These are phyloP conservation scores for Colletotrichum siamense DNA, from an alignment of 2,329 filamentous ascomycete genomes.

Conservation along the genomic window DNA sequence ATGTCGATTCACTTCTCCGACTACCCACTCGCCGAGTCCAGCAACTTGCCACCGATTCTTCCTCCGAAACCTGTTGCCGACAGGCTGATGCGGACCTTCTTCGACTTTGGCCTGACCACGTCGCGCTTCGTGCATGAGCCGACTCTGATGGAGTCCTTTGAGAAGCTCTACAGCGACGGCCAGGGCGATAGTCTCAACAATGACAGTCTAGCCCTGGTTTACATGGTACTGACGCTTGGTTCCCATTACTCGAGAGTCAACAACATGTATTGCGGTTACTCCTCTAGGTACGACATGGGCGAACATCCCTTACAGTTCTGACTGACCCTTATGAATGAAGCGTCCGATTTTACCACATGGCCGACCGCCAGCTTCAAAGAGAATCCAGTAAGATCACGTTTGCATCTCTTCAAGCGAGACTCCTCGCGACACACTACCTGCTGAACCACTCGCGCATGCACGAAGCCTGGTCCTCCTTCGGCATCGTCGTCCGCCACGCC, in stretches of 20 bases:
- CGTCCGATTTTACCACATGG: not conserved
- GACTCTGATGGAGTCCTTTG: not conserved
- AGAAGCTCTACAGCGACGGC: not conserved
- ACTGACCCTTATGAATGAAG: rapidly evolving
- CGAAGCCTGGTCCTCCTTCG: not conserved
- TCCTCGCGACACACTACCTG: not conserved
- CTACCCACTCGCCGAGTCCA: not conserved
- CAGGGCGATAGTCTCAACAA: not conserved
- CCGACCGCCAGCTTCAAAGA: not conserved
- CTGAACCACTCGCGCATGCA: not conserved
- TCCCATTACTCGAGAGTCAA: not conserved
- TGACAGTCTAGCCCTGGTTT: not conserved
- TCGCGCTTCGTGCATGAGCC: not conserved
- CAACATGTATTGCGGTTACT: not conserved
- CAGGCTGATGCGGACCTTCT: not conserved
- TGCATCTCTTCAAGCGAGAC: not conserved
- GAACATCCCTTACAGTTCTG: not conserved
- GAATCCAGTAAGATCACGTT: not conserved
- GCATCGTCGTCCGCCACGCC: not conserved
- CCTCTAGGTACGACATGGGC: not conserved
- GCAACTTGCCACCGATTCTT: not conserved
- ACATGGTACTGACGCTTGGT: not conserved
- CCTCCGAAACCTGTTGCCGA: not conserved
- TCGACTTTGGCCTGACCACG: not conserved
- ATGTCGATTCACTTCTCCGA: not conserved